Conservation (phyloP, 169 alveolate genomes). For the Plasmodium adleri region DNA sequence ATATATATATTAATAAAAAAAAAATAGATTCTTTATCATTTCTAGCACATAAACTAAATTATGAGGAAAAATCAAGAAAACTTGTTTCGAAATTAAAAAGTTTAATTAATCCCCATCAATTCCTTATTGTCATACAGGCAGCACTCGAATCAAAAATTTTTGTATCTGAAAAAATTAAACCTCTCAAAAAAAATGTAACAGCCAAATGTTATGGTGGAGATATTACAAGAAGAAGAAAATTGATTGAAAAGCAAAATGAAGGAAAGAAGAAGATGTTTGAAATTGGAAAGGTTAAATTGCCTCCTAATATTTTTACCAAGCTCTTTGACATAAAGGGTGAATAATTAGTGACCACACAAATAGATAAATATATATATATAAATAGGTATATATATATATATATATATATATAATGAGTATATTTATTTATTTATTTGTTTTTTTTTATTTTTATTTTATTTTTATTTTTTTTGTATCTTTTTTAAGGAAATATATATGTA, state of each 20-base stretch:
- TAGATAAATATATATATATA: not conserved
- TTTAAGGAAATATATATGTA: no score
- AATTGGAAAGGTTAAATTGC: constrained; percentile 83
- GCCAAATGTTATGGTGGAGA: constrained; percentile 97
- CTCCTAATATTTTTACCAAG: constrained; percentile 64
- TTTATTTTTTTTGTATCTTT: no score
- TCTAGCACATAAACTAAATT: constrained; percentile 86
- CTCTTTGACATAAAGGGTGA: constrained; percentile 31
- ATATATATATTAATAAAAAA: constrained; percentile 89
- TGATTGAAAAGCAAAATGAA: constrained; percentile 92
- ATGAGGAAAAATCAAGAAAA: constrained; percentile 80
- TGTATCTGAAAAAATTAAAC: constrained; percentile 91
- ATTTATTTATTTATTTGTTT: not conserved
- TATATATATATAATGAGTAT: not conserved
- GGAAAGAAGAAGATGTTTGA: constrained; percentile 88
- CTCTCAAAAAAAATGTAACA: constrained; percentile 93
- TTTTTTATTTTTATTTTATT: no score
- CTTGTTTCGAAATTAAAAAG: constrained; percentile 88
- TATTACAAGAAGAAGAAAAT: constrained; percentile 92
- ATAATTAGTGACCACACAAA: not conserved
- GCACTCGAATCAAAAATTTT: constrained; percentile 90
- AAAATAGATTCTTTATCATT: constrained; percentile 91
- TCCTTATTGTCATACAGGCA: constrained; percentile 92
- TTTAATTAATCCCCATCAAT: constrained; percentile 91
- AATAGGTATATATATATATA: not conserved